Conservation (phyloP, 352 stramenopile genomes). For the Pythium coloratum region DNA sequence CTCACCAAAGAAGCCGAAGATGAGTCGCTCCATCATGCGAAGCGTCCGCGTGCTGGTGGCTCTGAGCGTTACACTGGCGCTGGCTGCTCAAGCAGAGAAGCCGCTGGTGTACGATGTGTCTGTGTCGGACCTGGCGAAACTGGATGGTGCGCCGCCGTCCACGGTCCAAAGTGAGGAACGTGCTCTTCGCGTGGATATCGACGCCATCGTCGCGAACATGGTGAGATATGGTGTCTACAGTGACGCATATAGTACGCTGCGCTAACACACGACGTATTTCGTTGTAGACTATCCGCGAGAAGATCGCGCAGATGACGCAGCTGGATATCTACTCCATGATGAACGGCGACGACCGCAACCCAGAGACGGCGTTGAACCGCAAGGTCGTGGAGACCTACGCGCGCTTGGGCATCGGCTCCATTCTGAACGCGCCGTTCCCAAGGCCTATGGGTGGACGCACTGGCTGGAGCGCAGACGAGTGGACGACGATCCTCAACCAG, state of each 20-base stretch:
- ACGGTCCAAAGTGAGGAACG: not conserved
- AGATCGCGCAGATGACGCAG: constrained; percentile 89
- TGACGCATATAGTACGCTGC: too few relatives aligned
- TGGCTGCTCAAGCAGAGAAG: not conserved
- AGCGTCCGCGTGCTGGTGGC: not conserved
- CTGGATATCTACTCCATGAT: constrained; percentile 89
- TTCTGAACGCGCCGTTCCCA: constrained; percentile 81
- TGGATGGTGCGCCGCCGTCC: not conserved
- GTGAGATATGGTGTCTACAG: constrained; percentile 3
- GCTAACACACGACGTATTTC: too few relatives aligned
- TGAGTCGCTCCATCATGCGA: not conserved
- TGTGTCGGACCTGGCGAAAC: constrained; percentile 9
- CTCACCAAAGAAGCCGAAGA: not conserved
- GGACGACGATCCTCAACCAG: constrained; percentile 51
- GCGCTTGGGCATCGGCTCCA: constrained; percentile 77
- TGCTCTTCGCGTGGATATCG: constrained; percentile 5
- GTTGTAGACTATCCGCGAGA: constrained; percentile 52
- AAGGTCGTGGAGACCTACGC: constrained; percentile 61
- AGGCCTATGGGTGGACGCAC: constrained; percentile 46
- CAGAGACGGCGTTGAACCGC: constrained; percentile 47
- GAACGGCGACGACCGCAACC: constrained; percentile 52
- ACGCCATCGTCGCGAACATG: constrained; percentile 33
- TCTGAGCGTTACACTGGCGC: not conserved
- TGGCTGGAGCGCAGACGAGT: constrained; percentile 74
- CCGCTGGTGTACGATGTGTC: constrained; percentile 16